These are phyloP conservation scores for Arthroderma uncinatum DNA, from an alignment of 2,329 filamentous ascomycete genomes.

Conservation along the genomic window DNA sequence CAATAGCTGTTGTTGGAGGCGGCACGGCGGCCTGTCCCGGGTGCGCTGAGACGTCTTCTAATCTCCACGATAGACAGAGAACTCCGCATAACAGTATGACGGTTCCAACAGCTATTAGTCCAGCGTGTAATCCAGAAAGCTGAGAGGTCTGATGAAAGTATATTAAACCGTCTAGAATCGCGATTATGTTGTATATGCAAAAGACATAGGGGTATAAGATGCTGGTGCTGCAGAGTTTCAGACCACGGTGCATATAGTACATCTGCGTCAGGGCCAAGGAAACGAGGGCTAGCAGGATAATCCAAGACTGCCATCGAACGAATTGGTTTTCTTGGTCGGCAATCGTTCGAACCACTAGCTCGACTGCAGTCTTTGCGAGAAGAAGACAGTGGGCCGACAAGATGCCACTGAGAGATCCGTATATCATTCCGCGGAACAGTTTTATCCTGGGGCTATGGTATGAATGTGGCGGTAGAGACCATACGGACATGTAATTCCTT, in stretches of 20 bases:
- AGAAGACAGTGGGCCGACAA: constrained; percentile 87
- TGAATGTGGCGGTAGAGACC: constrained; percentile 23
- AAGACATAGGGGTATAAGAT: constrained; percentile 95
- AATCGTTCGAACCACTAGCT: constrained; percentile 78
- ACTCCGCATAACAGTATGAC: constrained; percentile 77
- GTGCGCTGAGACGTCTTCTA: constrained; percentile 51
- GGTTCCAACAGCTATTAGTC: constrained; percentile 69
- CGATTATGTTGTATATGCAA: constrained; percentile 98
- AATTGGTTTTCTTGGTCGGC: constrained; percentile 86
- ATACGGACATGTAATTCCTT: constrained; percentile 20
- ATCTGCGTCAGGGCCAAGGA: constrained; percentile 76
- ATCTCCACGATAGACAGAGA: constrained; percentile 81
- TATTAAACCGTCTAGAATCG: constrained; percentile 90
- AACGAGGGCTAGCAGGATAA: constrained; percentile 71
- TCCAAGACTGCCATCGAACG: constrained; percentile 88
- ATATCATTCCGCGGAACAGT: constrained; percentile 70
- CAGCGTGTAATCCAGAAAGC: constrained; percentile 61
- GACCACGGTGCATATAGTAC: constrained; percentile 85
- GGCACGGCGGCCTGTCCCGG: constrained; percentile 29
- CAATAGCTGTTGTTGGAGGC: constrained; percentile 51
- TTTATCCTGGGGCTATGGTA: constrained; percentile 53
- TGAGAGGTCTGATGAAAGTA: constrained; percentile 86
- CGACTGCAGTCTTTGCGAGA: constrained; percentile 91
- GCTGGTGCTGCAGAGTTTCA: constrained; percentile 91
- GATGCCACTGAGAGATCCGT: constrained; percentile 82